Base-by-base conservation (phyloP, 1,284 basidiomycete species). In the Ganoderma resinaceum region DNA sequence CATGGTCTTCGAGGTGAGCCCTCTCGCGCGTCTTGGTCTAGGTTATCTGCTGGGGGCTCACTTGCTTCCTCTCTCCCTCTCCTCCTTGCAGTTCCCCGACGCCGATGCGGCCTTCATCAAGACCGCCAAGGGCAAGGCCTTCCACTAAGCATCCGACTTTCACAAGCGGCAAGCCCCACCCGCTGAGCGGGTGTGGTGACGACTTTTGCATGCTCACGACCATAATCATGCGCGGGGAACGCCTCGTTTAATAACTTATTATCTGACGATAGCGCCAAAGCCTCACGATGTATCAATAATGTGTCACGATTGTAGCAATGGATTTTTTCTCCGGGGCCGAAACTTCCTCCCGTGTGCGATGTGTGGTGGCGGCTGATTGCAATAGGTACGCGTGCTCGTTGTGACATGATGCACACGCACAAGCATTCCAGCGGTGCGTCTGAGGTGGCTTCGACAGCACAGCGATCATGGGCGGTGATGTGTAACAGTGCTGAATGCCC, bases 71-170 rank as follows among this genome's bases (percentile, higher is more conserved):
- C 46, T 14, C 5, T 12, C 11, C 52, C 4, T 23, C 20, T 3
- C 11, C 46, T 14, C 5, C 3, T 9, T 14, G 29, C 29, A 71
- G 70, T 71, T 69, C 66, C 70, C 71, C 23, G 55, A 72, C 35
- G 71, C 71, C 23, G 63, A 70, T 65, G 60, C 71, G 16, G 55
- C 55, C 37, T 72, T 69, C 66, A 66, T 72, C 67, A 64, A 61
- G 43, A 58, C 66, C 9, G 70, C 66, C 12, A 68, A 69, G 65
- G 70, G 70, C 58, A 61, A 16, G 20, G 33, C 66, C 33, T 71
- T 71, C 69, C 49, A 40, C 29, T 65, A 29, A 61, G 31, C 65
- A 42, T 37, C 23, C 20, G 3, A 31, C 33, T 40, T 31, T 18
- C 52, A 55, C 52, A 2, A 5, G 16, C 31, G 23, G 18, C 42